Base-by-base conservation (phyloP, 192 early-diverging fungal species). In the Backusella macrospora region DNA sequence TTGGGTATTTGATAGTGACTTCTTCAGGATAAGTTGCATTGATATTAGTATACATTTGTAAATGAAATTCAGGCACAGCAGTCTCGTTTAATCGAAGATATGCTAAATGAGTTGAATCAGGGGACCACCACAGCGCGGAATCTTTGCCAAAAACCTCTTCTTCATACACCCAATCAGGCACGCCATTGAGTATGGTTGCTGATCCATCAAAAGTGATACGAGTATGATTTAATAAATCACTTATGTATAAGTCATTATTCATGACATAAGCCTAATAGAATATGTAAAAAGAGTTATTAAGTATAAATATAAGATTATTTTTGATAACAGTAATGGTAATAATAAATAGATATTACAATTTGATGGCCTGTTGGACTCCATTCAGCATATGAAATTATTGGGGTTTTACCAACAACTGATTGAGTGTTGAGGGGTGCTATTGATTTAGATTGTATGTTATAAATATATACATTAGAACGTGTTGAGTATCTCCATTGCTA, bases 91-190 rank as follows among this genome's bases (percentile, higher is more conserved):
- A 91, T 34, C 94, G 90, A 68, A 99, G 74, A 77, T 89, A 99
- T 0, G 93, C 93, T 39, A 99, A 65, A 5, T 86, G 86, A 26
- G 78, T 84, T 12, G 87, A 92, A 62, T 94, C 93, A 12, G 94
- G 92, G 2, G 94, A 93, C 92, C 96, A 97, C 94, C 95, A 96
- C 16, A 95, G 74, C 5, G 96, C 89, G 12, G 83, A 81, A 13
- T 90, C 85, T 0, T 77, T 77, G 8, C 73, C 81, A 59, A 94
- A 86, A 1, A 99, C 93, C 76, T 99, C 97, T 78, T 99, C 84
- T 80, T 98, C 96, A 71, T 99, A 99, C 0, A 97, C 96, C 97
- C 97, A 99, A 81, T 99, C 97, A n/a, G 95, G 90, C 7, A 98
- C 85, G 7, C 96, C 97, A 76, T 98, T 98, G 73, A 96, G 92